Evolutionary conservation across 768 basidiomycete genomes (phyloP).

Genomic region (Arthromyces matolae): DNA sequence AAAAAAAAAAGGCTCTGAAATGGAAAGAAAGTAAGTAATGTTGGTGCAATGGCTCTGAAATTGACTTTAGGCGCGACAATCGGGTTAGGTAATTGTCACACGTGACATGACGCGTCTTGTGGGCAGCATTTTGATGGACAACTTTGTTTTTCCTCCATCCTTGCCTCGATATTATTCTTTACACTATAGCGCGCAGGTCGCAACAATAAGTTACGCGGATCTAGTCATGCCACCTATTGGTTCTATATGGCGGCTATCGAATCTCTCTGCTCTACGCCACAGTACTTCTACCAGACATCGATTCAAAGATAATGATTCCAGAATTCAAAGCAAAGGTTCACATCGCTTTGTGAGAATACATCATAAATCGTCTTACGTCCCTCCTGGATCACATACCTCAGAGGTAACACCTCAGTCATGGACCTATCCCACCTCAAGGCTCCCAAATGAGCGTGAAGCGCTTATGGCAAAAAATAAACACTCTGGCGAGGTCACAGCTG

Average conservation of each 20-base stretch:
- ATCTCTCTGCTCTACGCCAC: constrained; percentile 9
- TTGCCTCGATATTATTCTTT: constrained; percentile 1
- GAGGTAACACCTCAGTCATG: too few species aligned
- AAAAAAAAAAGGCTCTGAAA: too few species aligned
- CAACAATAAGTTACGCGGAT: too few species aligned
- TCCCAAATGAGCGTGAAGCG: constrained; percentile 16
- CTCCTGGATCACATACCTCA: background rate
- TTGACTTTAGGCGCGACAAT: background rate
- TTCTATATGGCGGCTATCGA: constrained; percentile 15
- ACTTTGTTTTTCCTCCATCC: background rate
- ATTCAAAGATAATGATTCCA: background rate
- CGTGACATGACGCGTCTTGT: background rate
- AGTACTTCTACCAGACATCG: constrained; percentile 1
- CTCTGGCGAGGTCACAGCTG: constrained; percentile 31
- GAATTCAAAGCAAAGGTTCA: constrained; percentile 7
- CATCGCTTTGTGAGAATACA: constrained; percentile 17
- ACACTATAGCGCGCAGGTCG: constrained; percentile 17
- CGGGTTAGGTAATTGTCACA: background rate
- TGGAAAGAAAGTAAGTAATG: too few species aligned
- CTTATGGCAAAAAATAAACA: constrained; percentile 19
- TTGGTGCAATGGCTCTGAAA: too few species aligned
- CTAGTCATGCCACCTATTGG: constrained; percentile 14
- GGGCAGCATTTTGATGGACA: background rate
- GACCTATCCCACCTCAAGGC: too few species aligned
- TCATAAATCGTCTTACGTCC: constrained; percentile 4